Evolutionary conservation across 257 asterid species (phyloP).

Genomic region (Ligustrum vulgare): DNA sequence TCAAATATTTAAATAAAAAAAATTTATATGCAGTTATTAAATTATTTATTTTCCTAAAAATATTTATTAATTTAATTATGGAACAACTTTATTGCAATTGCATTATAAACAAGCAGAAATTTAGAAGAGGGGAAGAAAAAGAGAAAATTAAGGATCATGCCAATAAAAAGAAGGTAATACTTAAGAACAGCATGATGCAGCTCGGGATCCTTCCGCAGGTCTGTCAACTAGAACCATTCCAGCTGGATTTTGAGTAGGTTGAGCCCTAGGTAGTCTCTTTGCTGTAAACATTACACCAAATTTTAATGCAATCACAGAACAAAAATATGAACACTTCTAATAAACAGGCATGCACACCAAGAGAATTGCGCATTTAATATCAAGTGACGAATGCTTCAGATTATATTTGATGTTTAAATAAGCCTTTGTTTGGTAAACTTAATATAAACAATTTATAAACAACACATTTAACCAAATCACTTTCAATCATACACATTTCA

Average conservation of each 20-base stretch:
- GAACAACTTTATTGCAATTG: background rate
- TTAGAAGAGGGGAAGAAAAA: background rate
- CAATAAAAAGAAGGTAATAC: slow-evolving; percentile 5
- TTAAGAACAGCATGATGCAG: slow-evolving; percentile 62
- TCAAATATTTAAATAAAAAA: no score
- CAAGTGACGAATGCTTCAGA: background rate
- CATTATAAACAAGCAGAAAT: background rate
- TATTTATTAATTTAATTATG: no score
- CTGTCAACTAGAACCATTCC: slow-evolving; percentile 82
- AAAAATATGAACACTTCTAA: background rate
- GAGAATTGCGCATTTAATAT: background rate
- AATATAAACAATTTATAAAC: no score
- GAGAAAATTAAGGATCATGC: background rate
- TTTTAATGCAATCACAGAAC: background rate
- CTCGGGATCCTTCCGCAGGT: slow-evolving; percentile 59
- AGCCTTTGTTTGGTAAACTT: no score
- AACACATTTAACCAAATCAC: no score
- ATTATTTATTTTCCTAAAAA: no score
- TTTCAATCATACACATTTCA: no score
- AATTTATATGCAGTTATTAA: no score
- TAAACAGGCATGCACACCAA: background rate
- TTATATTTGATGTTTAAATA: background rate
- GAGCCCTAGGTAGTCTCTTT: slow-evolving; percentile 72
- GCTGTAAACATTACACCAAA: slow-evolving; percentile 41
- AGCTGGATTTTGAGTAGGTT: slow-evolving; percentile 62